These are phyloP conservation scores for Torrubiella hemipterigena DNA, from an alignment of 2,329 filamentous ascomycete genomes.

Conservation along the genomic window DNA sequence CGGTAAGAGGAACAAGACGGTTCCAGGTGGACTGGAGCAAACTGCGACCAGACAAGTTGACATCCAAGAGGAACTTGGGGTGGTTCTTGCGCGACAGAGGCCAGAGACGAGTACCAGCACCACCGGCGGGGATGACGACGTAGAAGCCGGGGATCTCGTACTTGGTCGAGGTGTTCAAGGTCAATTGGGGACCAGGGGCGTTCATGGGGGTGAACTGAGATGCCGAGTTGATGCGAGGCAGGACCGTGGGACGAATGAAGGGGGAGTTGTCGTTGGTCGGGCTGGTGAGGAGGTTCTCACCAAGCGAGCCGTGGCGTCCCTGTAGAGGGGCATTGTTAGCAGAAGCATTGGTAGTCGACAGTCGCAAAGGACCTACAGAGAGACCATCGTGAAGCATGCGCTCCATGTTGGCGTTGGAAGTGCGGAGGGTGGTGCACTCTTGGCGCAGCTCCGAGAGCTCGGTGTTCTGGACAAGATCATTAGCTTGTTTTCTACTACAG, in stretches of 20 bases:
- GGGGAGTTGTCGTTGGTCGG: conserved; percentile 5
- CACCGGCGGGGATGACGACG: conserved; percentile 15
- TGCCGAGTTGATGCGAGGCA: conserved; percentile 6
- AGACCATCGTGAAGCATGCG: conserved; percentile 11
- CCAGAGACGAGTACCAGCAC: conserved; percentile 15
- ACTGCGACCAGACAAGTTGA: conserved; percentile 13
- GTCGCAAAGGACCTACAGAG: conserved; percentile 7
- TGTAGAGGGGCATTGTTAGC: neutral
- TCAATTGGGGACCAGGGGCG: conserved; percentile 5
- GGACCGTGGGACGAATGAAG: conserved; percentile 7
- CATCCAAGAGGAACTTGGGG: conserved; percentile 15
- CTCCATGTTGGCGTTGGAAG: conserved; percentile 12
- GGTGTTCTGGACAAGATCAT: conserved; percentile 8
- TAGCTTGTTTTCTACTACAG: neutral
- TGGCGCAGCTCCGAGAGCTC: conserved; percentile 12
- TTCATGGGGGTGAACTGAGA: conserved; percentile 4
- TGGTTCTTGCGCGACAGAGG: conserved; percentile 15
- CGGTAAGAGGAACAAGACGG: conserved; percentile 14
- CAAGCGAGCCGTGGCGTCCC: conserved; percentile 3
- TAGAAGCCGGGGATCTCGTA: conserved; percentile 15
- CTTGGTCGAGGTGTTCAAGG: conserved; percentile 6
- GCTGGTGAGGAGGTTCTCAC: conserved; percentile 2
- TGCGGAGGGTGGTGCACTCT: conserved; percentile 12
- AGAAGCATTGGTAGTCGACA: conserved; percentile 3
- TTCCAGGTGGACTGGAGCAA: conserved; percentile 15